phyloP scores from a whole-genome alignment of 2,329 filamentous ascomycete species.

The Cercospora nicotianae region DNA sequence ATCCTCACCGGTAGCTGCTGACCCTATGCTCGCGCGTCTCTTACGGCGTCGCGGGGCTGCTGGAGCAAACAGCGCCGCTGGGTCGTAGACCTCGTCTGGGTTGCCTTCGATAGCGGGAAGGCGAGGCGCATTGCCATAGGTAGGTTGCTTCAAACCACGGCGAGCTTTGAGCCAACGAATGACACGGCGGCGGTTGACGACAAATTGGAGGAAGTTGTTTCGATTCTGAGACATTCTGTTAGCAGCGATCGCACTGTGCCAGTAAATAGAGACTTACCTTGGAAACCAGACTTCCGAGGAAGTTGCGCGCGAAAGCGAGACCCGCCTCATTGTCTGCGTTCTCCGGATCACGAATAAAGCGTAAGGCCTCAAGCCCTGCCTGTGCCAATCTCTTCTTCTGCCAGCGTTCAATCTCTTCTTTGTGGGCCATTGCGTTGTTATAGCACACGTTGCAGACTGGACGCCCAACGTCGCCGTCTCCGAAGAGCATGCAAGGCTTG shows the following conservation, averaged over 20 bases:
- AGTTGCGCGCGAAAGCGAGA: conserved; percentile 12
- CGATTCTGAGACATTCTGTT: conserved; percentile 15
- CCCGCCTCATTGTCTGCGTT: conserved; percentile 14
- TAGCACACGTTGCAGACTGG: conserved; percentile 30
- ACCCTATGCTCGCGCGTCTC: background rate
- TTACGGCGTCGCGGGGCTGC: background rate
- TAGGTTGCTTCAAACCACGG: background rate
- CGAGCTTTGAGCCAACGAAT: conserved; percentile 11
- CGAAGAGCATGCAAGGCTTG: conserved; percentile 27
- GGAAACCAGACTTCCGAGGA: conserved; percentile 18
- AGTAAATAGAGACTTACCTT: conserved; percentile 15
- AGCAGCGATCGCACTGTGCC: background rate
- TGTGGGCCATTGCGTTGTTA: conserved; percentile 19
- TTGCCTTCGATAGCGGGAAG: background rate
- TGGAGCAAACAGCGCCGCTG: background rate
- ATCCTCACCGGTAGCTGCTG: conserved; percentile 8
- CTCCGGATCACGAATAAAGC: conserved; percentile 18
- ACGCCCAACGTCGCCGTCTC: conserved; percentile 19
- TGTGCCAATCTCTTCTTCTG: conserved; percentile 36
- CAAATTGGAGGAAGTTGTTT: conserved; percentile 14
- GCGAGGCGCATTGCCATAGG: background rate
- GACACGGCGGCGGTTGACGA: conserved; percentile 13
- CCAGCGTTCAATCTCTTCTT: conserved; percentile 52
- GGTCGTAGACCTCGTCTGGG: background rate
- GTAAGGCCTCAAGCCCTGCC: conserved; percentile 21